Evolutionary conservation across 305 asterid genomes (phyloP), one percentile per base, ranked within the genome.

Genomic region (Solanum hybrid): DNA sequence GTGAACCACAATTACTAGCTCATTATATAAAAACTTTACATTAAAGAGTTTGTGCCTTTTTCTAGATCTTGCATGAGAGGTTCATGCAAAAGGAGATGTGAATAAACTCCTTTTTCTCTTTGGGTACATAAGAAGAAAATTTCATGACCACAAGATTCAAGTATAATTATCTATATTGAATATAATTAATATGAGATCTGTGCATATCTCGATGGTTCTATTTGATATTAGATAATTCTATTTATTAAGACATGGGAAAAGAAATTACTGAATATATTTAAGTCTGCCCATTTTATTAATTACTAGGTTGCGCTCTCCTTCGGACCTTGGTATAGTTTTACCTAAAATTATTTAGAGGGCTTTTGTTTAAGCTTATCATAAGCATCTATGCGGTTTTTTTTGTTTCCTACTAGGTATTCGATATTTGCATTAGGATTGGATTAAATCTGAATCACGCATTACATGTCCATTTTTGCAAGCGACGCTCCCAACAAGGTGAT

Each of bases 391-490:
- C 10, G 9, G 4, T 3, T 69, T 51, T 18, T 18, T 57, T 57
- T 16, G 22, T 51, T 51, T 51, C 9, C n/a, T 22, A 57, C 69
- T 16, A 18, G n/a, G 69, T 57, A 57, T 57, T 18, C 8, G 0
- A 18, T 18, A 57, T 22, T 57, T 22, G 10, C 4, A 18, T 57
- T 18, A 51, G 64, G 9, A 5, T 37, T 37, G 40, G 40, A 37
- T 37, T 37, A 51, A 57, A 61, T 61, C 2, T 61, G 0, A 61
- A 61, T 61, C 28, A 0, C 12, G 1, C 4, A 64, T 22, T 22
- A 0, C 73, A 8, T 20, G 8, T 5, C 3, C 0, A 67, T 10
- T 11, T 67, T 10, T 24, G 16, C 0, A 2, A 69, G 31, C 1
- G 8, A 0, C 8, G 8, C 29, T 24, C 13, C 18, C 33, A 24